Evolutionary conservation across 768 basidiomycete genomes (phyloP), one percentile per base, ranked within the genome.

Genomic region (Mycena venus): DNA sequence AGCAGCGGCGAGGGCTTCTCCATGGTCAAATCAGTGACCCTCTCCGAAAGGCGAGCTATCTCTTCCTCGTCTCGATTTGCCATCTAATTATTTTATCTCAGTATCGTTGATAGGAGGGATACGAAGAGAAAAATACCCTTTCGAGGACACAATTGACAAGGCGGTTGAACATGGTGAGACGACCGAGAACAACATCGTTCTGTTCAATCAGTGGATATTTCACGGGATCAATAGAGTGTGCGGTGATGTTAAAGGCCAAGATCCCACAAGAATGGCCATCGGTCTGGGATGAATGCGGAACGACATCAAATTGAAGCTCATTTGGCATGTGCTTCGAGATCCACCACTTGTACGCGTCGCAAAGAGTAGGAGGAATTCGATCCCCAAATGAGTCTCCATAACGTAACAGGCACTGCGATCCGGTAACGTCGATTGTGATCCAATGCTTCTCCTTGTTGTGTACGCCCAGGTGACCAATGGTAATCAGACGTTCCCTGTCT

Each of bases 371-470:
- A 1, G 61, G 61, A 23, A 63, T 31, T 7, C 25, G n/a, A 4
- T 31, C 8, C 15, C 23, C 23, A 10, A 60, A 31, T 8, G 58
- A 60, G 36, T 60, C 58, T 11, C 34, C 58, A 12, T 60, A 60
- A 6, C 23, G 34, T 2, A 60, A 17, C n/a, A 23, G 1, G 21
- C n/a, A 21, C 58, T 36, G 3, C n/a, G 29, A 5, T 1, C 68
- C 68, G 12, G 60, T 29, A 3, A 60, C 44, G 14, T 68, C 56
- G 23, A 68, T 44, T 6, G 68, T 31, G 12, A 60, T 31, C 68
- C 68, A 68, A 27, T 68, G 68, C 31, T 68, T 68, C 15, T 49
- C 21, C 23, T 49, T 21, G 31, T 51, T 38, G 12, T 47, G 42
- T 5, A 9, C 32, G 3, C 58, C 58, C 9, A 68, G 68, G 44